Evolutionary conservation across 2,329 filamentous ascomycete genomes (phyloP), one percentile per base, ranked within the genome.

Genomic region (Pyricularia sp.): DNA sequence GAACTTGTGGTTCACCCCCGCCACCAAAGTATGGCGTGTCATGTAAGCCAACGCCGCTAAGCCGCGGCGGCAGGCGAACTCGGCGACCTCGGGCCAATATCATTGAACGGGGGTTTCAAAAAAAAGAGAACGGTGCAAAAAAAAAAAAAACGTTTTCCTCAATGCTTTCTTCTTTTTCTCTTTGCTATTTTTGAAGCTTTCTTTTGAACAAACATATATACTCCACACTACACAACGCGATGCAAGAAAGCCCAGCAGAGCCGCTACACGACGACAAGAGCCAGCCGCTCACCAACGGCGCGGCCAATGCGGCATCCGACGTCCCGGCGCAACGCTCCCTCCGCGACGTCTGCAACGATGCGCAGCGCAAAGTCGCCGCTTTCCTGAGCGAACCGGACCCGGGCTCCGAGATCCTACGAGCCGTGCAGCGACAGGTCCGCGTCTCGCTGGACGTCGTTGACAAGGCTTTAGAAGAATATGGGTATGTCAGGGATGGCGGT

Each of bases 401-500:
- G 70, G 81, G 83, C 3, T 84, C 85, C 25, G 81, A 86, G 68
- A 78, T 86, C 64, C 79, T 94, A 69, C 82, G 80, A 73, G 83
- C 82, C 69, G 87, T 93, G 31, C 94, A 97, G 80, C 79, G 81
- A 69, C 93, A 95, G 81, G 91, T 92, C 64, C 86, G 88, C 70
- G 82, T 87, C 68, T 90, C 93, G 28, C 83, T 97, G 75, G 84
- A 80, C 26, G 88, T 97, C 26, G 88, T 97, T 69, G 85, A 88
- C 70, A 86, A 92, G 74, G 92, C 94, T 17, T 82, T 97, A 75
- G 79, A 86, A 71, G 85, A 84, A 76, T 98, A 97, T 78, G 85
- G 85, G 89, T 95, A 81, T 42, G 33, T 3, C 33, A 70, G 87
- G 79, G 50, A 68, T 9, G 17, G 10, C 23, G 58, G 1, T 26